Evolutionary conservation across 306 rosid genomes (phyloP), one percentile per base, ranked within the genome.

Genomic region (Dicorynia guianensis): DNA sequence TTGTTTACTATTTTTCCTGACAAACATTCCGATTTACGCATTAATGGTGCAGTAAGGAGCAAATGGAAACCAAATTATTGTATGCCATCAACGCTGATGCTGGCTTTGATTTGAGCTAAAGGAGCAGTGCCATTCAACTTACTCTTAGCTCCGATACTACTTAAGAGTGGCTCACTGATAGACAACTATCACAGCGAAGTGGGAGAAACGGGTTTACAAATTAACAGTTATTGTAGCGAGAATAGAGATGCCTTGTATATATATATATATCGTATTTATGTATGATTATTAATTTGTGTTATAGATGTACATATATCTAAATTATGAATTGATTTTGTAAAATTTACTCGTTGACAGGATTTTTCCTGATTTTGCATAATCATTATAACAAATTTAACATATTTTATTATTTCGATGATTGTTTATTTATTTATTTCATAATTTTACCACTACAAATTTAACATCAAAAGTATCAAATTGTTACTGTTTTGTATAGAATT

Each of bases 81-180:
- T 95, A 95, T 69, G 97, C 93, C 66, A 92, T 95, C 76, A 95
- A 83, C 79, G 92, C 97, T 11, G 97, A 95, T 76, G 99, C 96
- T 35, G 99, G 99, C 63, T 95, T 95, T 79, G 97, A 95, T 87
- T 85, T 95, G 87, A 92, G 99, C 81, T 95, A 76, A 89, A 76
- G 34, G 78, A 50, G 61, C 58, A 25, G 39, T 63, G 63, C 76
- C 57, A 58, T 74, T 64, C 50, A 65, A 61, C 19, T 35, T 53
- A 69, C 65, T 8, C 19, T 44, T 58, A 17, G 69, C 59, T 75
- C 72, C 55, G 19, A 25, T 44, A 10, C 44, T 38, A 8, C 10
- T 49, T 25, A 78, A 80, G 44, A 52, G 20, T 52, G 6, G 38
- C 67, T 62, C 44, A 6, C 47, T 15, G 15, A 30, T 36, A 66